Evolutionary conservation across 495 filamentous ascomycete species (phyloP).

Genomic region (Trichoderma asperelloides): DNA sequence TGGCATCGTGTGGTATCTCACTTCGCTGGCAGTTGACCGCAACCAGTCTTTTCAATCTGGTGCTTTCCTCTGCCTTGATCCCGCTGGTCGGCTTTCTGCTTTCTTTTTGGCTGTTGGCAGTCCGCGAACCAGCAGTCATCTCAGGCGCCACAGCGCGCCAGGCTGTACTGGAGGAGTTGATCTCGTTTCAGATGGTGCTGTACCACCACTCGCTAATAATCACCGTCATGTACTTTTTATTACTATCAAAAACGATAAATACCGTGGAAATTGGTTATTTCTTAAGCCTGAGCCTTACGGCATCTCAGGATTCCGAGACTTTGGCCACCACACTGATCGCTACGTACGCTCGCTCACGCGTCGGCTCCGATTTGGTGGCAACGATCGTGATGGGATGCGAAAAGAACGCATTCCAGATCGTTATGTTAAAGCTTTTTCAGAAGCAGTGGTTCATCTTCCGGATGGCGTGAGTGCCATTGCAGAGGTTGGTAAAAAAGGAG

Average conservation of each 20-base stretch:
- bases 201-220: not conserved
- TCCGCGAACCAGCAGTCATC: not conserved
- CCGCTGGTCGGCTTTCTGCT: not conserved
- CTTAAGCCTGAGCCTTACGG: not conserved
- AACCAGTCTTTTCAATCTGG: not conserved
- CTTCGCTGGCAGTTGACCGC: not conserved
- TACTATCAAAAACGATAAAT: not conserved
- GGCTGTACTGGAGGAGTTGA: not conserved
- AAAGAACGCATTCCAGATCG: not conserved
- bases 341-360: not conserved
- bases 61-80: not conserved
- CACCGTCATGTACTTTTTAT: not conserved
- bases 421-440: not conserved
- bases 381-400: not conserved
- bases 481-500: not conserved
- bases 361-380: not conserved
- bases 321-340: not conserved
- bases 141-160: not conserved
- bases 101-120: not conserved
- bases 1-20: not conserved
- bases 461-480: not conserved
- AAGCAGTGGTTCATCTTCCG: not conserved
- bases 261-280: not conserved
- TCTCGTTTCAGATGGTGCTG: not conserved
- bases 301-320: not conserved